A percentile compares a stretch with the other conserved stretches of the same genome.
Evolutionary conservation across 2,329 filamentous ascomycete genomes (phyloP).

Genomic region (Alternaria infectoria): DNA sequence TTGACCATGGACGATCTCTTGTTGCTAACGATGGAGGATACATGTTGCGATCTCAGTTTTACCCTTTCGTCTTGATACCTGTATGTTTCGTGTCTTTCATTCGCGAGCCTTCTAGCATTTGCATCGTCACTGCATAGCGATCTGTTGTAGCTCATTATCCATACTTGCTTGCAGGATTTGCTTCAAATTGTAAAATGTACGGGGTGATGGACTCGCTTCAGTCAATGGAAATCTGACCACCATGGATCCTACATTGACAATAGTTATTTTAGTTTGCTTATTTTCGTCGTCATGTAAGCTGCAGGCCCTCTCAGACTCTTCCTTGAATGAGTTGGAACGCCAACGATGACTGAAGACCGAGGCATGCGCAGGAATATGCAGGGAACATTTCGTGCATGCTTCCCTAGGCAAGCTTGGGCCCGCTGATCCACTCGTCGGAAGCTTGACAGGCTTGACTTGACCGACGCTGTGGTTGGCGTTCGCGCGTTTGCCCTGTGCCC

Average conservation of each 20-base stretch:
- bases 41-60: background rate
- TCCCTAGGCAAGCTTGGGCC: background rate
- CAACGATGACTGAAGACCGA: background rate
- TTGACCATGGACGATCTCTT: background rate
- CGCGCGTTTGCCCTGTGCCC: background rate
- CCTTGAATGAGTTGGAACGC: background rate
- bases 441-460: slow-evolving; percentile 14
- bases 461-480: background rate
- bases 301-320: background rate
- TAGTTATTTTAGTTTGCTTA: background rate
- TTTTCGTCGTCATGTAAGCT: background rate
- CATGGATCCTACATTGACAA: background rate
- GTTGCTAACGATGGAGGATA: background rate
- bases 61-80: background rate
- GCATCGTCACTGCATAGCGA: slow-evolving; percentile 28
- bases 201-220: background rate
- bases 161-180: background rate
- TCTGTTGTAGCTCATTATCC: background rate
- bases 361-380: background rate
- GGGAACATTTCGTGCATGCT: slow-evolving; percentile 3
- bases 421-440: background rate
- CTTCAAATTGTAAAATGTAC: background rate
- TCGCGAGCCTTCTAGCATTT: slow-evolving; percentile 16
- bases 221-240: background rate
- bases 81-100: background rate